phyloP scores from a whole-genome alignment of 176 grass and related monocot genomes.

The Lolium perenne region DNA sequence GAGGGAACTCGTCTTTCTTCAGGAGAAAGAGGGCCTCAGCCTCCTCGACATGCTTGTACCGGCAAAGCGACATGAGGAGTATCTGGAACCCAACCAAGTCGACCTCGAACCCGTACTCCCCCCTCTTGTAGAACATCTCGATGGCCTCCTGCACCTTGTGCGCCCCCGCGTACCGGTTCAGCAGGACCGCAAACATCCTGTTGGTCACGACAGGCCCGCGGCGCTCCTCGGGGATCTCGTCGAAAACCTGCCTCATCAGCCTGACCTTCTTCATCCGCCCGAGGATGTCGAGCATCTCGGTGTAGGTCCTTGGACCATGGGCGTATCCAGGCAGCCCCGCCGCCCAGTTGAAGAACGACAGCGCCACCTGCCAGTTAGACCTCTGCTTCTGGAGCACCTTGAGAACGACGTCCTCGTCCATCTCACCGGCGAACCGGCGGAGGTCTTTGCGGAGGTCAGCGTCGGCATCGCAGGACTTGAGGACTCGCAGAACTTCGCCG shows the following conservation, averaged over 20 bases:
- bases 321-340: slow-evolving; percentile 27
- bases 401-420: slow-evolving; percentile 59
- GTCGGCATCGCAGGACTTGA: slow-evolving; percentile 38
- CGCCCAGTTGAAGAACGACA: slow-evolving; percentile 68
- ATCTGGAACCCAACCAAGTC: slow-evolving; percentile 72
- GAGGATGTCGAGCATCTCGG: slow-evolving; percentile 72
- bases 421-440: slow-evolving; percentile 27
- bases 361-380: slow-evolving; percentile 62
- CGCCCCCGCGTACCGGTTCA: slow-evolving; percentile 65
- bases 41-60: slow-evolving; percentile 81
- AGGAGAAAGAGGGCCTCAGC: slow-evolving; percentile 71
- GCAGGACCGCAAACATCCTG: slow-evolving; percentile 64
- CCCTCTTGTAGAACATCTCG: slow-evolving; percentile 68
- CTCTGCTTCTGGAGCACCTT: slow-evolving; percentile 58
- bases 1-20: slow-evolving; percentile 65
- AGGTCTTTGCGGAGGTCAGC: slow-evolving; percentile 35
- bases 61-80: slow-evolving; percentile 71
- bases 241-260: slow-evolving; percentile 60
- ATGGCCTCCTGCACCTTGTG: slow-evolving; percentile 78
- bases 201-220: slow-evolving; percentile 31
- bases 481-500: slow-evolving; percentile 39
- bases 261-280: slow-evolving; percentile 80
- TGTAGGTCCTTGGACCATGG: slow-evolving; percentile 55
- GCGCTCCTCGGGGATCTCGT: slow-evolving; percentile 54
- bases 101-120: slow-evolving; percentile 63